These are phyloP conservation scores for Schwanniomyces sp. DNA, from an alignment of 805 yeast species.

Conservation along the genomic window DNA sequence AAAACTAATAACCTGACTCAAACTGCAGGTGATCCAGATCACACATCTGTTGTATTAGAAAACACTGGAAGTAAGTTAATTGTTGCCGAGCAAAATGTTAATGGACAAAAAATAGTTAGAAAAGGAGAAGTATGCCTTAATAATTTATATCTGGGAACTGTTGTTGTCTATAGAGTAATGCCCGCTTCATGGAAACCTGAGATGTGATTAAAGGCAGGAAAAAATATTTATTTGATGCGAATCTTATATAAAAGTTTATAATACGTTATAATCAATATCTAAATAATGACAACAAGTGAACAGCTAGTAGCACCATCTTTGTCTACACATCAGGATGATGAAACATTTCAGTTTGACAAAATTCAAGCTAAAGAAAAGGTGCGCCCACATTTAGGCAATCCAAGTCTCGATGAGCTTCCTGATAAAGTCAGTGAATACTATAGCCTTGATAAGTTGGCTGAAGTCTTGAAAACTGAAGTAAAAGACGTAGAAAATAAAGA, in stretches of 20 bases:
- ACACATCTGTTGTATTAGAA: conserved; percentile 41
- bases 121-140: conserved; percentile 37
- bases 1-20: conserved; percentile 31
- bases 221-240: not conserved
- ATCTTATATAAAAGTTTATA: not conserved
- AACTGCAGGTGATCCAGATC: conserved; percentile 54
- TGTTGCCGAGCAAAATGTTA: conserved; percentile 52
- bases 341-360: conserved; percentile 49
- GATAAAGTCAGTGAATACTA: conserved; percentile 51
- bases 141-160: conserved; percentile 41
- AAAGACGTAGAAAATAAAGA: conserved; percentile 15
- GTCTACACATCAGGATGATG: conserved; percentile 72
- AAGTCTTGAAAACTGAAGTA: conserved; percentile 33
- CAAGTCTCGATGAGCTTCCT: conserved; percentile 22
- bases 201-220: conserved; percentile 14
- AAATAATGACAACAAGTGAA: conserved; percentile 10
- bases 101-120: conserved; percentile 40
- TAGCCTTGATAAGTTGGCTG: conserved; percentile 47
- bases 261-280: not conserved
- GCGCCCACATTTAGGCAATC: conserved; percentile 24
- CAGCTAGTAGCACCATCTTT: conserved; percentile 59
- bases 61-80: conserved; percentile 27
- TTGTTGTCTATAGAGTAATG: conserved; percentile 49
- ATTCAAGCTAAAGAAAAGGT: conserved; percentile 23
- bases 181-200: conserved; percentile 40